These are phyloP conservation scores for Termitomyces titanicus DNA, from an alignment of 768 basidiomycete genomes.

Conservation along the genomic window DNA sequence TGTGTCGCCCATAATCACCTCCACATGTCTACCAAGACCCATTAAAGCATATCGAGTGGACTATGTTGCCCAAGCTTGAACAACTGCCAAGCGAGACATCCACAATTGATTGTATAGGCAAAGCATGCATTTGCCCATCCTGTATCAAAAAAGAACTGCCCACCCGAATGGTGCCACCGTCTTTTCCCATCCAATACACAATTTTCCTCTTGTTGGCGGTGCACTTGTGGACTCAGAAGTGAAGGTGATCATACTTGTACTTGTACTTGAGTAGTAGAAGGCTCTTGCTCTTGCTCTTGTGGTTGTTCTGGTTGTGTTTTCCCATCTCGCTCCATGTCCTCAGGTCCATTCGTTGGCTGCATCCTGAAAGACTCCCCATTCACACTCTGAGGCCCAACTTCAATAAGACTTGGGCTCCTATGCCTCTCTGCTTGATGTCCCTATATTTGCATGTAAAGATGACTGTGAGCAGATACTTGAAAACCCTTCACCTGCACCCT, in stretches of 20 bases:
- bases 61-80: too few relatives aligned
- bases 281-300: background rate
- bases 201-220: background rate
- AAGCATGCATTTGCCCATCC: too few relatives aligned
- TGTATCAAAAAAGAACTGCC: slow-evolving; percentile 25
- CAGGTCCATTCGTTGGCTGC: background rate
- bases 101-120: too few relatives aligned
- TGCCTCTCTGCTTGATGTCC: background rate
- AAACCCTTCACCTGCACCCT: background rate
- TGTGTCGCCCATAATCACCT: too few relatives aligned
- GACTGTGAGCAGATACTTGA: background rate
- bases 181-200: background rate
- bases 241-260: background rate
- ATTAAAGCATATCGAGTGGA: too few relatives aligned
- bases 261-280: background rate
- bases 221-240: too few relatives aligned
- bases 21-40: too few relatives aligned
- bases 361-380: background rate
- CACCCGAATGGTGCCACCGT: slow-evolving; percentile 28
- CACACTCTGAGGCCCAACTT: background rate
- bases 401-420: background rate
- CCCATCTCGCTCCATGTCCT: background rate
- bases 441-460: background rate
- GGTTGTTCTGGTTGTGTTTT: background rate
- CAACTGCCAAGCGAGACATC: too few relatives aligned